Base-by-base conservation (phyloP, 1,284 basidiomycete genomes). In the Ustilago crameri region DNA sequence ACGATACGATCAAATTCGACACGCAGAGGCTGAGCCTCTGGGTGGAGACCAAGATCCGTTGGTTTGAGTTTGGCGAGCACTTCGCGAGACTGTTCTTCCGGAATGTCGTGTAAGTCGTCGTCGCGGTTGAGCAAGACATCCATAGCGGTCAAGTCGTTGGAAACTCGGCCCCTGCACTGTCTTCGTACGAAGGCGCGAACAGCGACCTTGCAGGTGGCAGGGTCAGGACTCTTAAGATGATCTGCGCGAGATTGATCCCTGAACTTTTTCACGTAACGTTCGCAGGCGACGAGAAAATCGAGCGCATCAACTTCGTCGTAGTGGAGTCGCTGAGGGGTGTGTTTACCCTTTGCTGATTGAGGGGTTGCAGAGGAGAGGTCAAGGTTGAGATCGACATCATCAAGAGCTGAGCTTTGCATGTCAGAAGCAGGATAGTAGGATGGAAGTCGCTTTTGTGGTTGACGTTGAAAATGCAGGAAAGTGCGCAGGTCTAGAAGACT, bases 221-320 rank as follows among this genome's bases (percentile, higher is more conserved):
- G 58, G 24, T 72, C 59, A 10, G 69, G 69, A 23, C 69, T 72
- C 22, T 51, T 24, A 30, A 66, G 54, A 22, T 63, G 69, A 18
- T 62, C 45, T 26, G 63, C 44, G n/a, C 63, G 59, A 9, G 69
- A 15, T 35, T 66, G 63, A 4, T 72, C 63, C 12, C 69, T 46
- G 38, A 59, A 72, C 46, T 63, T 66, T 37, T 43, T 63, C 23
- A 55, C 34, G 45, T 76, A 78, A 24, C 76, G 65, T 43, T 76
- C 70, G 52, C 66, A 73, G 22, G 67, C 68, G 24, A 75, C 71
- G 20, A 78, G 45, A 30, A 78, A 78, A 52, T 78, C 65, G 44
- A 78, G 60, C 2, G 74, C 74, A 43, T 76, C 74, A 3, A 74
- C 65, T 42, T 75, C 76, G 44, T 75, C 74, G 37, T 60, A 63